Percentiles rank a stretch among this genome's conserved stretches.
Evolutionary conservation across 768 basidiomycete species (phyloP).

Genomic region (Tephrocybe rancida): DNA sequence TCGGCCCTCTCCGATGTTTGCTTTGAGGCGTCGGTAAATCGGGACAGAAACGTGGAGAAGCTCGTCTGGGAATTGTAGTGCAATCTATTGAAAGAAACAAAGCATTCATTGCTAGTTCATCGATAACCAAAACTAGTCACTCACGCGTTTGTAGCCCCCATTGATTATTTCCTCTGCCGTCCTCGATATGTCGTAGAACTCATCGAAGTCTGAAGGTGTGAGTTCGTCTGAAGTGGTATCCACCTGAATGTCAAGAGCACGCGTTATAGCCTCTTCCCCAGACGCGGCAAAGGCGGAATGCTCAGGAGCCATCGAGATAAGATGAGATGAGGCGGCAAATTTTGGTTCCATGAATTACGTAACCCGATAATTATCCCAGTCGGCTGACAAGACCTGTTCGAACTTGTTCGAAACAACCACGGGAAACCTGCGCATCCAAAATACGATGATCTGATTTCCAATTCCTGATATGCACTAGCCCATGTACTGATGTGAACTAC

Average conservation of each 20-base stretch:
- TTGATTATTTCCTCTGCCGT: constrained; percentile 62
- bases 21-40: constrained; percentile 72
- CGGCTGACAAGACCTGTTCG: no score
- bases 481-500: no score
- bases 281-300: constrained; percentile 52
- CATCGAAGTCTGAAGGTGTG: constrained; percentile 46
- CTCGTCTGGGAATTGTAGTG: constrained; percentile 96
- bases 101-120: background rate
- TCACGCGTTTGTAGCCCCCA: constrained; percentile 72
- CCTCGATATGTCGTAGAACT: constrained; percentile 75
- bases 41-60: constrained; percentile 85
- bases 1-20: constrained; percentile 21
- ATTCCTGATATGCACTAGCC: no score
- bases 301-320: constrained; percentile 21
- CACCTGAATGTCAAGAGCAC: constrained; percentile 49
- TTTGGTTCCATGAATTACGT: no score
- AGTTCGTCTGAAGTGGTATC: constrained; percentile 36
- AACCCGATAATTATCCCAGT: no score
- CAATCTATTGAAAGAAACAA: constrained; percentile 51
- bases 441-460: no score
- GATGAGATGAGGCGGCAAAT: background rate
- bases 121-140: constrained; percentile 18
- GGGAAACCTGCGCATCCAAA: no score
- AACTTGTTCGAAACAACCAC: no score
- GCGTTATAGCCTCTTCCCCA: constrained; percentile 65